Base-by-base conservation (phyloP, 345 rosid species). In the Euphorbia pulcherrima region DNA sequence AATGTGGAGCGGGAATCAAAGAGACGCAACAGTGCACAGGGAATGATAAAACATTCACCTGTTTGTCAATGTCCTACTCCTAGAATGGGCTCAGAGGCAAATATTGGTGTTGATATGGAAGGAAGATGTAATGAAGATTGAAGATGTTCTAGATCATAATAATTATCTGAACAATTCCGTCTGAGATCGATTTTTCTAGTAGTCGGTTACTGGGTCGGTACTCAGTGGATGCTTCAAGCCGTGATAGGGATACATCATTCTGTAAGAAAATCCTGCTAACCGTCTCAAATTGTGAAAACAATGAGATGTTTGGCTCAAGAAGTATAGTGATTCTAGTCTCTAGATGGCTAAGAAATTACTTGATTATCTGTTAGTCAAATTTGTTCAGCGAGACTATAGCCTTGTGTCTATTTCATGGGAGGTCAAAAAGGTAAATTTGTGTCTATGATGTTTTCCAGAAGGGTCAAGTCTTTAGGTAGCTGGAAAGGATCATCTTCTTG, bases 1-100 rank as follows among this genome's bases (percentile, higher is more conserved):
- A 88, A 75, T 78, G 89, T 80, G 17, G 99, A 94, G 83, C 97
- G 90, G 81, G 97, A 91, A 80, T 62, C 91, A 56, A 89, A 89
- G 91, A 81, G 97, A 67, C 80, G 89, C 21, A 69, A 72, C 73
- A 76, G 58, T 56, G 20, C 59, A 29, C 92, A 78, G 69, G 92
- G 88, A 72, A 74, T 75, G 75, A 74, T 76, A 2, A 72, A 59
- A 68, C 83, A 83, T 9, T 84, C 97, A 7, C 68, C 87, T 50
- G 86, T 73, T 76, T 78, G 35, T 85, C 91, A 37, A 77, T 82
- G 82, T 51, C 64, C 67, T 54, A 79, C 90, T 46, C 87, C 87
- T 16, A 78, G 84, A 73, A 74, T 75, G 61, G 96, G 90, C 30
- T 80, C 81, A 0, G 96, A 90, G 66, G 79, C 80, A 65, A 85